Conservation (phyloP, 2,329 filamentous ascomycete genomes). For the Arthrobotrys sphaeroides region DNA sequence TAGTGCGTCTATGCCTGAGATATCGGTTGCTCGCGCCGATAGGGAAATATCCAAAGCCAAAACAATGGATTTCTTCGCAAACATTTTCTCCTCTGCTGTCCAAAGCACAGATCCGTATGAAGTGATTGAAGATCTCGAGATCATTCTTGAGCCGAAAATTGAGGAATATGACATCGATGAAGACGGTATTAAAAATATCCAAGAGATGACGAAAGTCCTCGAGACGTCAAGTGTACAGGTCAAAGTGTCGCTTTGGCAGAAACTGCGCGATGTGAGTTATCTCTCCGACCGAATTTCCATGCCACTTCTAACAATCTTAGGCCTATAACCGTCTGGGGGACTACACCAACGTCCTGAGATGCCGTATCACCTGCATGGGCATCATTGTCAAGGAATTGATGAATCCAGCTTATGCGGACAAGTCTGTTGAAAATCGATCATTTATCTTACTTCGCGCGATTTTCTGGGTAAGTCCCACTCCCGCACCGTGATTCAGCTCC, state of each 20-base stretch:
- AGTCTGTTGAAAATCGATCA: conserved; percentile 72
- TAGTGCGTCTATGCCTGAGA: conserved; percentile 81
- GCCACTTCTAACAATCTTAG: conserved; percentile 60
- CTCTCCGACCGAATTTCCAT: neutral
- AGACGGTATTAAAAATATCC: conserved; percentile 66
- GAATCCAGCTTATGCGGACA: conserved; percentile 67
- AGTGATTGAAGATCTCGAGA: conserved; percentile 90
- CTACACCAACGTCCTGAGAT: conserved; percentile 85
- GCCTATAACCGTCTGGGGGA: conserved; percentile 89
- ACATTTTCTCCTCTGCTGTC: conserved; percentile 76
- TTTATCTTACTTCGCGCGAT: conserved; percentile 69
- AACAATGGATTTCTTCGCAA: conserved; percentile 95
- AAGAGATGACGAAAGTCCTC: conserved; percentile 86
- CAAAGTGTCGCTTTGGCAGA: conserved; percentile 86
- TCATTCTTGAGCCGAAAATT: conserved; percentile 76
- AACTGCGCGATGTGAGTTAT: conserved; percentile 70
- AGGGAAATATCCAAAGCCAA: conserved; percentile 90
- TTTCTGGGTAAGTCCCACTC: conserved; percentile 68
- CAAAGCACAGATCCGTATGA: conserved; percentile 81
- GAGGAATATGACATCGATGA: conserved; percentile 58
- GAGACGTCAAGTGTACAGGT: conserved; percentile 82
- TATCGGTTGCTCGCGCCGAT: conserved; percentile 84
- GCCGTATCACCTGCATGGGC: conserved; percentile 84
- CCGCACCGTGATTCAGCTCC: conserved; percentile 58
- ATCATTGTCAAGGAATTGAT: conserved; percentile 78